Conservation (phyloP, 2,329 filamentous ascomycete genomes). For the Alternaria atra region DNA sequence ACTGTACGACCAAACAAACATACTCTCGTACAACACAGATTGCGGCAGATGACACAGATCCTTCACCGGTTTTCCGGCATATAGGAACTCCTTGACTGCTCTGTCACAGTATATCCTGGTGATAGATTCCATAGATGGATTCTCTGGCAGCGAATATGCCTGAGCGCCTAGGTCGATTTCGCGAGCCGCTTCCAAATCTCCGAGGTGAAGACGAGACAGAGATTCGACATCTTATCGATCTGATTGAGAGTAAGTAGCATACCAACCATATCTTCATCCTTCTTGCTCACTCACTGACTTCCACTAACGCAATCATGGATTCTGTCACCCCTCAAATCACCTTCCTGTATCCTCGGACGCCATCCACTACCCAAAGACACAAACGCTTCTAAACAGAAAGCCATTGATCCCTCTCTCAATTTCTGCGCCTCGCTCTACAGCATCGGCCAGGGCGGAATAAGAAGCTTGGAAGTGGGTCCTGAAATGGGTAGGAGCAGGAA, state of each 20-base stretch:
- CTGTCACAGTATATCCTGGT: not conserved
- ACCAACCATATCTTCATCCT: not conserved
- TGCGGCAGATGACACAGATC: not conserved
- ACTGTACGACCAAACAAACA: slow-evolving; percentile 2
- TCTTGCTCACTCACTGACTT: not conserved
- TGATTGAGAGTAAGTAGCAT: slow-evolving; percentile 28
- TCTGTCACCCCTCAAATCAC: slow-evolving; percentile 20
- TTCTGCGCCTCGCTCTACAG: slow-evolving; percentile 30
- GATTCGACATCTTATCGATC: slow-evolving; percentile 15
- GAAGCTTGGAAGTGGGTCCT: slow-evolving; percentile 26
- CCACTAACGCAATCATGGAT: slow-evolving; percentile 17
- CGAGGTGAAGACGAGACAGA: slow-evolving; percentile 34
- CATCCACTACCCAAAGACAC: slow-evolving; percentile 15
- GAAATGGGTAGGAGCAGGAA: slow-evolving; percentile 22
- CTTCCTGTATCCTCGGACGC: slow-evolving; percentile 24
- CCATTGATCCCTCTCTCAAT: not conserved
- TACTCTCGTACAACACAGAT: not conserved
- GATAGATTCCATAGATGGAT: not conserved
- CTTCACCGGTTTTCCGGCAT: slow-evolving; percentile 5
- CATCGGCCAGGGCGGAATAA: slow-evolving; percentile 18
- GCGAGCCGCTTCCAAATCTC: slow-evolving; percentile 19
- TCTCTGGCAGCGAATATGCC: not conserved
- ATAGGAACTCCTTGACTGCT: not conserved
- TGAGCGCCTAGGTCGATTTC: not conserved
- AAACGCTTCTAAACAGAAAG: not conserved